These are phyloP conservation scores for Pseudogymnoascus pannorum DNA, from an alignment of 2,329 filamentous ascomycete species.

Conservation along the genomic window DNA sequence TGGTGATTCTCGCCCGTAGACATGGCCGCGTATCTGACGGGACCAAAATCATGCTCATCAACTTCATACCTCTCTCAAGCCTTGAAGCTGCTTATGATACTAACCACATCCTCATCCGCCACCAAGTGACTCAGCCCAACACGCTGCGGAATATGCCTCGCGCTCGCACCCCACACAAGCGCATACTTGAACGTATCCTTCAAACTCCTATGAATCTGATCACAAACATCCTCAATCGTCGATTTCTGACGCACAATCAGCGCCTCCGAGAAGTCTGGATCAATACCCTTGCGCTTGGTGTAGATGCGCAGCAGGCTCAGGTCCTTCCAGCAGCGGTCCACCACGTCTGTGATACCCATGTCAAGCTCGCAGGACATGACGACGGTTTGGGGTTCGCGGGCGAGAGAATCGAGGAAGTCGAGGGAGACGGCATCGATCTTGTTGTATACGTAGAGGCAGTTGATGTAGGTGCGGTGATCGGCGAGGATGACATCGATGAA, in stretches of 20 bases:
- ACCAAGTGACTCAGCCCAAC: conserved; percentile 82
- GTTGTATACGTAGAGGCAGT: conserved; percentile 95
- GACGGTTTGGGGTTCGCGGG: conserved; percentile 84
- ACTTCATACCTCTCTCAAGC: conserved; percentile 36
- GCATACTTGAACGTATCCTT: conserved; percentile 99
- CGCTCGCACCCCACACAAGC: conserved; percentile 94
- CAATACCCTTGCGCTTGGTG: conserved; percentile 89
- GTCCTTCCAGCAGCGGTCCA: conserved; percentile 93
- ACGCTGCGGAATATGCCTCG: conserved; percentile 86
- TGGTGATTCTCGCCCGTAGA: background rate
- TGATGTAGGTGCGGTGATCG: conserved; percentile 96
- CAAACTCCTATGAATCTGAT: conserved; percentile 83
- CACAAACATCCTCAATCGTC: conserved; percentile 94
- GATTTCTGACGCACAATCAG: conserved; percentile 85
- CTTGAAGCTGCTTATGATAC: conserved; percentile 58
- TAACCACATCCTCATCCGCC: conserved; percentile 60
- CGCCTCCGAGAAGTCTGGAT: conserved; percentile 84
- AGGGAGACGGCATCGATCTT: conserved; percentile 95
- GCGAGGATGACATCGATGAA: conserved; percentile 99
- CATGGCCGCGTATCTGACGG: background rate
- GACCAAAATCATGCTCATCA: background rate
- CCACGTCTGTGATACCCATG: conserved; percentile 84
- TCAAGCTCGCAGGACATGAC: conserved; percentile 98
- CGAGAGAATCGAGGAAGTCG: conserved; percentile 86
- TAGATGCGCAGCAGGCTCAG: conserved; percentile 85